Conservation (phyloP, 768 basidiomycete species). For the Mycena kentingensis region DNA sequence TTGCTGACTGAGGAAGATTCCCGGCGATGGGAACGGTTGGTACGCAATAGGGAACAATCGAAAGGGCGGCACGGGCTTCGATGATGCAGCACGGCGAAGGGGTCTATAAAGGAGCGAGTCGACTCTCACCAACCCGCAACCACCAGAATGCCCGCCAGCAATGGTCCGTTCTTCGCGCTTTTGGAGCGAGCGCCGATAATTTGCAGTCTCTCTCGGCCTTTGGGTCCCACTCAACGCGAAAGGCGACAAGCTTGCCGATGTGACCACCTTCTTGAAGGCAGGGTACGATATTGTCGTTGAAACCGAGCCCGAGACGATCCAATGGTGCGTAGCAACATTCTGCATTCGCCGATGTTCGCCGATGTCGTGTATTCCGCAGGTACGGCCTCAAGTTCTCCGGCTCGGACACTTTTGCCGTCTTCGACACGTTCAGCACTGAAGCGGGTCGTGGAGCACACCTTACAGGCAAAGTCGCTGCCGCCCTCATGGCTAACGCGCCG, state of each 20-base stretch:
- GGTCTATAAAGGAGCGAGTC: too few relatives aligned
- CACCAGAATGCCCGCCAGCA: too few relatives aligned
- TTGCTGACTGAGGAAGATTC: too few relatives aligned
- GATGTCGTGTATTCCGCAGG: constrained; percentile 39
- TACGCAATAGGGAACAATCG: too few relatives aligned
- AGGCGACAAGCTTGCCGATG: constrained; percentile 4
- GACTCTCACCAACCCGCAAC: too few relatives aligned
- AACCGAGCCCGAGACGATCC: not conserved
- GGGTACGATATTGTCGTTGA: constrained; percentile 11
- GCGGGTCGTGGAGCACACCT: constrained; percentile 38
- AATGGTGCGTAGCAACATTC: not conserved
- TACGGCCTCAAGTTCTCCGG: constrained; percentile 35
- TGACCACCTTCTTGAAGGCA: constrained; percentile 6
- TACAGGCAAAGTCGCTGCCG: constrained; percentile 36
- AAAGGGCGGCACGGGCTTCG: too few relatives aligned
- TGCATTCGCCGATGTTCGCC: constrained; percentile 16
- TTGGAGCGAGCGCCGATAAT: too few relatives aligned
- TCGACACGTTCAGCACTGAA: constrained; percentile 42
- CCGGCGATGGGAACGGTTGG: too few relatives aligned
- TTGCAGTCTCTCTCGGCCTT: constrained; percentile 16
- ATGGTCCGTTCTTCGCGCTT: too few relatives aligned
- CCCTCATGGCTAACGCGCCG: constrained; percentile 34
- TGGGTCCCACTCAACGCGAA: constrained; percentile 18
- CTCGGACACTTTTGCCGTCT: constrained; percentile 33
- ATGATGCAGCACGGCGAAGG: too few relatives aligned